Conservation (phyloP, 2,329 filamentous ascomycete species). For the Acarospora socialis region DNA sequence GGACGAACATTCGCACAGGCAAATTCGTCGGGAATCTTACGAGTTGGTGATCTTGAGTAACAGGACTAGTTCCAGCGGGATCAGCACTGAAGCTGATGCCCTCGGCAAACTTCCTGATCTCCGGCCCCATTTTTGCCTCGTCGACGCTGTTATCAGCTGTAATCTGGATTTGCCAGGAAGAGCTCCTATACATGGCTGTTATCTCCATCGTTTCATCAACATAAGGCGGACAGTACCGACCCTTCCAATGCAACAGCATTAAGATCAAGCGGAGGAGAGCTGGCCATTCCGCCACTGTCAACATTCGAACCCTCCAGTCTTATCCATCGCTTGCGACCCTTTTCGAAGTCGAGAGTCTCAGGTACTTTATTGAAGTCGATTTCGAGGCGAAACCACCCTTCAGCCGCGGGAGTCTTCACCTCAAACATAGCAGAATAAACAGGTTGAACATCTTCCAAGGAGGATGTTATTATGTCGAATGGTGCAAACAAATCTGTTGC, state of each 20-base stretch:
- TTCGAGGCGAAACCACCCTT: too few species aligned
- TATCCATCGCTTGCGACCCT: too few species aligned
- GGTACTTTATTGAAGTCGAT: too few species aligned
- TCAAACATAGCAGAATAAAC: conserved; percentile 9
- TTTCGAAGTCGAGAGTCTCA: too few species aligned
- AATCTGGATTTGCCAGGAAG: conserved; percentile 13
- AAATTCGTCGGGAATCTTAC: conserved; percentile 3
- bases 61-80: not conserved
- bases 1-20: conserved; percentile 4
- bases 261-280: too few species aligned
- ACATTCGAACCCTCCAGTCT: too few species aligned
- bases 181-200: conserved; percentile 9
- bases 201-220: too few species aligned
- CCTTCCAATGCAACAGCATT: too few species aligned
- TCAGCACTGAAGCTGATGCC: conserved; percentile 7
- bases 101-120: conserved; percentile 12
- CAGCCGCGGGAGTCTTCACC: too few species aligned
- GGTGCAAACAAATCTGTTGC: conserved; percentile 8
- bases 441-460: conserved; percentile 9
- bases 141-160: conserved; percentile 8
- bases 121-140: conserved; percentile 7
- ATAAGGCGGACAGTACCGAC: too few species aligned
- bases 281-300: too few species aligned
- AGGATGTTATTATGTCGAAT: not conserved
- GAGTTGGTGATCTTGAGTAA: conserved; percentile 6